A percentile compares a stretch with the other conserved stretches of the same genome.
Evolutionary conservation across 768 basidiomycete species (phyloP).

Genomic region (Lyophyllum semitale): DNA sequence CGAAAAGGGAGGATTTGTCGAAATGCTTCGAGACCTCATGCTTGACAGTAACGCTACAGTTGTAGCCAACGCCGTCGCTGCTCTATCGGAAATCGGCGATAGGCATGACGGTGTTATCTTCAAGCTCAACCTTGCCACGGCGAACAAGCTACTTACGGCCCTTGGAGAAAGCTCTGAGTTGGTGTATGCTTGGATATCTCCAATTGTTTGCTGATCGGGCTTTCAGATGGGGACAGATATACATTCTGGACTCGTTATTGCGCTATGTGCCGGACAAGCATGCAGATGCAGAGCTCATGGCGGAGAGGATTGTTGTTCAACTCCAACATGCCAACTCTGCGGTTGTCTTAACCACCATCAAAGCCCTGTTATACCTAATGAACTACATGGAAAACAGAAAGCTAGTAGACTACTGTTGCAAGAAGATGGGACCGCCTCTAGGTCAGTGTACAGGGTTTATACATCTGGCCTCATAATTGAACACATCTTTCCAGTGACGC

Average conservation of each 20-base stretch:
- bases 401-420: conserved; percentile 87
- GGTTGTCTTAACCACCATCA: conserved; percentile 98
- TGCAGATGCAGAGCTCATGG: conserved; percentile 89
- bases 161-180: conserved; percentile 97
- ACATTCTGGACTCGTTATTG: conserved; percentile 91
- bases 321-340: conserved; percentile 99
- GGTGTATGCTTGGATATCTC: conserved; percentile 32
- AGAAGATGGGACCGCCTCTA: conserved; percentile 97
- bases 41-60: conserved; percentile 95
- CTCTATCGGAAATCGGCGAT: conserved; percentile 95
- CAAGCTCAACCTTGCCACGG: conserved; percentile 82
- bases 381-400: conserved; percentile 95
- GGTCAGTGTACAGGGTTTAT: conserved; percentile 46
- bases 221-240: conserved; percentile 95
- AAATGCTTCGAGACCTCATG: conserved; percentile 88
- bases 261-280: conserved; percentile 91
- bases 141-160: conserved; percentile 88
- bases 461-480: conserved; percentile 8
- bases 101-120: conserved; percentile 93
- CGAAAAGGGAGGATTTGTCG: conserved; percentile 89
- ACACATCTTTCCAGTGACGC: conserved; percentile 60
- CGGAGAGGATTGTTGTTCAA: conserved; percentile 92
- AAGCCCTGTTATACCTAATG: conserved; percentile 94
- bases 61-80: conserved; percentile 95
- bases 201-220: conserved; percentile 1